Percentiles rank a stretch among this genome's conserved stretches.
phyloP scores from a whole-genome alignment of 805 yeast species.

The Candida maris region DNA sequence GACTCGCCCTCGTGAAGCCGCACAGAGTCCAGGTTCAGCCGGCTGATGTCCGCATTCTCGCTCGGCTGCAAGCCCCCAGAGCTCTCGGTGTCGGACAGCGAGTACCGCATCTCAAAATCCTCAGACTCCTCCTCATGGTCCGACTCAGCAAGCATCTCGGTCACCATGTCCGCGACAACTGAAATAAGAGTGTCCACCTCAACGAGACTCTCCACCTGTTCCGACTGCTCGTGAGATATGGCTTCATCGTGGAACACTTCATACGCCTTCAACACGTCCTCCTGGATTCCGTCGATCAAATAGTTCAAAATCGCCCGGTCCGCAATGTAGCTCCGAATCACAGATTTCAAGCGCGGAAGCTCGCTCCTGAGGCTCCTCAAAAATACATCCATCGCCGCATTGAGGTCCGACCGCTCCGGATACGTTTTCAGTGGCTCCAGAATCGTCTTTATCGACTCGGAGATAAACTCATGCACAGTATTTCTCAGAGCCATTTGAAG shows the following conservation, averaged over 20 bases:
- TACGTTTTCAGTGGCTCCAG: constrained; percentile 41
- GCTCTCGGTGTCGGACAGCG: constrained; percentile 11
- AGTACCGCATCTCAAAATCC: constrained; percentile 11
- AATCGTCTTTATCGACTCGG: constrained; percentile 48
- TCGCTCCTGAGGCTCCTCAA: constrained; percentile 48
- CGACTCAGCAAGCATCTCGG: constrained; percentile 28
- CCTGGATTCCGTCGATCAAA: constrained; percentile 63
- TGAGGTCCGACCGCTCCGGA: constrained; percentile 11
- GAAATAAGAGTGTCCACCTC: constrained; percentile 58
- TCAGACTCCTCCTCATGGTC: constrained; percentile 10
- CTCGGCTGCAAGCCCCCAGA: constrained; percentile 9
- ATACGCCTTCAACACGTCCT: constrained; percentile 55
- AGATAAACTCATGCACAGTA: constrained; percentile 65
- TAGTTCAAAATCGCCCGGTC: constrained; percentile 51
- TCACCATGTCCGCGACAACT: constrained; percentile 32
- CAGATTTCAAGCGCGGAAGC: constrained; percentile 52
- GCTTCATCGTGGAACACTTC: constrained; percentile 43
- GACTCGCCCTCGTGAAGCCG: neutral
- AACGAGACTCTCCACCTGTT: constrained; percentile 46
- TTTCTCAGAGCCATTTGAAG: constrained; percentile 69
- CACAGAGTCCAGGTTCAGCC: constrained; percentile 14
- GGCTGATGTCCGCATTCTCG: constrained; percentile 25
- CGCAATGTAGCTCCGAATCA: constrained; percentile 50
- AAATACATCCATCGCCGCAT: constrained; percentile 32
- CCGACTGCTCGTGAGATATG: constrained; percentile 26